Percentiles rank a stretch among this genome's conserved stretches.
These are phyloP conservation scores for Kwoniella botswanensis DNA, from an alignment of 768 basidiomycete species.

Conservation along the genomic window DNA sequence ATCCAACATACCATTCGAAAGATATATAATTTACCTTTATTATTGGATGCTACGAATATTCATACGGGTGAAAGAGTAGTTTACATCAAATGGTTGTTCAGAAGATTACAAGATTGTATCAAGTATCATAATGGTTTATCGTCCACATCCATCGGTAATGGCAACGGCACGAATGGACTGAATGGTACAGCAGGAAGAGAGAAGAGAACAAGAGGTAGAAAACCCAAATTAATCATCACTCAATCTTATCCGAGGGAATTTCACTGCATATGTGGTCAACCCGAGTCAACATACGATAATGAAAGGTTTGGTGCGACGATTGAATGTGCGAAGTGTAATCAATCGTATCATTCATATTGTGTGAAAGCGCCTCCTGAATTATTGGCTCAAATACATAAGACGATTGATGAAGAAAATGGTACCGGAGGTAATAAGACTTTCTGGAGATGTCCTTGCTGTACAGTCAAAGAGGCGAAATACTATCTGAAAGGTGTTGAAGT, in stretches of 20 bases:
- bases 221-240: constrained; percentile 39
- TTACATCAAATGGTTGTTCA: constrained; percentile 42
- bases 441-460: constrained; percentile 55
- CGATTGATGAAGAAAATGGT: background rate
- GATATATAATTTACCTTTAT: constrained; percentile 40
- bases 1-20: constrained; percentile 43
- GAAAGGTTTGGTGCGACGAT: constrained; percentile 16
- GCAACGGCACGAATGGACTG: background rate
- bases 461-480: constrained; percentile 45
- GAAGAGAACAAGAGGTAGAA: constrained; percentile 21
- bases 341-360: constrained; percentile 52
- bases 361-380: constrained; percentile 36
- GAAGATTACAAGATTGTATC: constrained; percentile 33
- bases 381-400: background rate
- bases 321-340: constrained; percentile 42
- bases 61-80: constrained; percentile 28
- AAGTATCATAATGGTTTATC: constrained; percentile 17
- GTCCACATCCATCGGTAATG: background rate
- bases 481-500: constrained; percentile 41
- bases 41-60: constrained; percentile 35
- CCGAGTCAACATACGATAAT: constrained; percentile 23
- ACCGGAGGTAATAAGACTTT: constrained; percentile 18
- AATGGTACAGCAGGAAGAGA: constrained; percentile 17
- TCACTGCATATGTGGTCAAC: constrained; percentile 37
- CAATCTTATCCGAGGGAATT: constrained; percentile 35